phyloP scores from a whole-genome alignment of 176 grass and related monocot species.

The Carex myosuroides region DNA sequence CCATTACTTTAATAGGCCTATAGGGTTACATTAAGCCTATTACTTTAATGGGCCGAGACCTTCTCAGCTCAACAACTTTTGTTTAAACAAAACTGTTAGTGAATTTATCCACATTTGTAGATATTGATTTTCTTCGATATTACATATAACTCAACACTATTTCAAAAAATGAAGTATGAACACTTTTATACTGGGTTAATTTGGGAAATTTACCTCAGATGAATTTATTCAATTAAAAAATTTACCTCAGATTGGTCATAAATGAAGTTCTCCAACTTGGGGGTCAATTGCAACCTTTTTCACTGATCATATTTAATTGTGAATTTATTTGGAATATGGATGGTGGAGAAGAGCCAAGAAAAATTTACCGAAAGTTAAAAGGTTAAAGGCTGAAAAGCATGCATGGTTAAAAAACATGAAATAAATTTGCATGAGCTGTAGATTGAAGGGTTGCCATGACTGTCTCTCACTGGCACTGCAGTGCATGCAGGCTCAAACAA shows the following conservation, averaged over 20 bases:
- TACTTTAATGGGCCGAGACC: not conserved
- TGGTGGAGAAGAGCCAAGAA: not conserved
- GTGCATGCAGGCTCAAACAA: conserved; percentile 7
- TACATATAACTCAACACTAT: not conserved
- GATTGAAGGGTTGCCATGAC: conserved; percentile 14
- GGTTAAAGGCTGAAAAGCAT: not conserved
- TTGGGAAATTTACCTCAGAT: not conserved
- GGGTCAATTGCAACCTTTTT: not conserved
- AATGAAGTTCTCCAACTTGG: not conserved
- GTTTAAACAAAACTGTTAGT: not conserved
- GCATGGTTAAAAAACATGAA: not conserved
- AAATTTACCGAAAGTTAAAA: conserved; percentile 15
- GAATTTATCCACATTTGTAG: not conserved
- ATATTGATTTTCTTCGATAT: not conserved
- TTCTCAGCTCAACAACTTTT: not conserved
- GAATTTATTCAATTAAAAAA: not conserved
- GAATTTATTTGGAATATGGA: not conserved
- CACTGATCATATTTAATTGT: not conserved
- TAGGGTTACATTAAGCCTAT: not conserved
- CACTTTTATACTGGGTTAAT: not conserved
- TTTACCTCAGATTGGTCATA: too few relatives aligned
- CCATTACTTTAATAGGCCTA: too few relatives aligned
- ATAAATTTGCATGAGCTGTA: conserved; percentile 11
- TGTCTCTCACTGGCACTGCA: not conserved
- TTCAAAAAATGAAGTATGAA: not conserved